phyloP scores from a whole-genome alignment of 495 filamentous ascomycete species.

The Monascus purpureus region DNA sequence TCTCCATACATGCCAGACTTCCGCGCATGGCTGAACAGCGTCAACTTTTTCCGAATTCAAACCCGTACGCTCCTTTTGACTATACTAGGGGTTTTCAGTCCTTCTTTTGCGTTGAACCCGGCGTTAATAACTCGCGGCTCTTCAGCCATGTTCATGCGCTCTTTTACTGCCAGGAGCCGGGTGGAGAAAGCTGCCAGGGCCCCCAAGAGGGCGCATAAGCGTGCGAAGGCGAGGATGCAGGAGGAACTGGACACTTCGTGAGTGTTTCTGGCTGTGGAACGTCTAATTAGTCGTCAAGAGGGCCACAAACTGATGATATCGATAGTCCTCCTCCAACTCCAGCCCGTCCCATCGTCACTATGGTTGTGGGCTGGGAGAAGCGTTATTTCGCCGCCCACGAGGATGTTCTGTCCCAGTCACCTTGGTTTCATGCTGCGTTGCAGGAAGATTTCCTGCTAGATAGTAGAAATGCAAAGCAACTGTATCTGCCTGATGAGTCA shows the following conservation, averaged over 20 bases:
- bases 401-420: conserved; percentile 46
- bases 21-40: conserved; percentile 21
- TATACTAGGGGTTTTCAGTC: conserved; percentile 11
- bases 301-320: conserved; percentile 12
- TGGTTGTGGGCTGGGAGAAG: conserved; percentile 65
- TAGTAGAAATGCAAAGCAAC: conserved; percentile 28
- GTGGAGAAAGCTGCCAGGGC: conserved; percentile 66
- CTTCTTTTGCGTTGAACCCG: conserved; percentile 4
- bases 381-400: conserved; percentile 66
- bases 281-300: conserved; percentile 8
- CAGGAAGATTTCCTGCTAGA: conserved; percentile 43
- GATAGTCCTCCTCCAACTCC: conserved; percentile 44
- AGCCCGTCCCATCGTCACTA: conserved; percentile 68
- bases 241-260: conserved; percentile 43
- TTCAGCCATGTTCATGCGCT: conserved; percentile 62
- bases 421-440: conserved; percentile 42
- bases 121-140: background rate
- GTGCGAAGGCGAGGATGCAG: conserved; percentile 62
- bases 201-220: conserved; percentile 57
- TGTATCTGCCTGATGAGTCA: conserved; percentile 47
- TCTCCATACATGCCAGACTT: conserved; percentile 23
- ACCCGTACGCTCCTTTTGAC: conserved; percentile 23
- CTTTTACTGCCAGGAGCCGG: conserved; percentile 60
- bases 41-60: conserved; percentile 24
- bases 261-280: conserved; percentile 28